These are phyloP conservation scores for Myriangium duriaei DNA, from an alignment of 2,329 filamentous ascomycete species.

Conservation along the genomic window DNA sequence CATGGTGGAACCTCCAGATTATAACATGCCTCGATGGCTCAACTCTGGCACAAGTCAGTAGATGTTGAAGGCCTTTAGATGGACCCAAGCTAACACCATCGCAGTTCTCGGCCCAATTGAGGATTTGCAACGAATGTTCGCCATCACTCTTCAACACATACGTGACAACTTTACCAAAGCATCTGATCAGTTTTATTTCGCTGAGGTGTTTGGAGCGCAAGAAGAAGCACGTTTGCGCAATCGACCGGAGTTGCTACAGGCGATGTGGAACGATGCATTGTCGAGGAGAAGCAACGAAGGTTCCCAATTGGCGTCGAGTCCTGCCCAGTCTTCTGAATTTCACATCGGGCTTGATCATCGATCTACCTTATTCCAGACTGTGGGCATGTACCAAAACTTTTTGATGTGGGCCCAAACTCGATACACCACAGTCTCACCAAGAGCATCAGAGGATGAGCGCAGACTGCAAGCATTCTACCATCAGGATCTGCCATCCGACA, in stretches of 20 bases:
- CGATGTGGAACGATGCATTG: constrained; percentile 27
- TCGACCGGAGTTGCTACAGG: constrained; percentile 22
- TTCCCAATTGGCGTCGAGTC: no score
- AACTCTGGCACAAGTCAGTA: constrained; percentile 29
- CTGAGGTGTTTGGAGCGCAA: constrained; percentile 41
- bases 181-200: constrained; percentile 36
- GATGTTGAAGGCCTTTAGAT: neutral
- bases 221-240: constrained; percentile 35
- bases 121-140: constrained; percentile 28
- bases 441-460: constrained; percentile 1
- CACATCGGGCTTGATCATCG: constrained; percentile 37
- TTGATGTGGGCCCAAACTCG: constrained; percentile 26
- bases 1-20: no score
- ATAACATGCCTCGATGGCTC: constrained; percentile 38
- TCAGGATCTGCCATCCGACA: constrained; percentile 15
- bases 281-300: no score
- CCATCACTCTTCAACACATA: constrained; percentile 28
- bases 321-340: no score
- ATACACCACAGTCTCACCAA: constrained; percentile 15
- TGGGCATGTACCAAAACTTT: constrained; percentile 20
- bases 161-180: constrained; percentile 21
- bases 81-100: neutral
- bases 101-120: constrained; percentile 29
- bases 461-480: constrained; percentile 13
- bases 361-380: constrained; percentile 34